phyloP scores from a whole-genome alignment of 257 asterid species.

The Solanum etuberosum region DNA sequence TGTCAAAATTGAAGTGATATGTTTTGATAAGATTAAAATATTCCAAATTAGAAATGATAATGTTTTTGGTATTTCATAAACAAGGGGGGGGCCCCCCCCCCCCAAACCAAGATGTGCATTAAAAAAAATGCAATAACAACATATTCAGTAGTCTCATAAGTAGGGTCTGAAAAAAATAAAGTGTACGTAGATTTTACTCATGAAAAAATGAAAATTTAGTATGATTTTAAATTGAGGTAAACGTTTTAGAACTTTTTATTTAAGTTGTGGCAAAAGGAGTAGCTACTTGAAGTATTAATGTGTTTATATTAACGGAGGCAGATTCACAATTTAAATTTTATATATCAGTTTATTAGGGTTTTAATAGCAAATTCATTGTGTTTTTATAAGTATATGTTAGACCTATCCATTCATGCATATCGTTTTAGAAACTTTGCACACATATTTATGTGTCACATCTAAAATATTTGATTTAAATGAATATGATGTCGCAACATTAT shows the following conservation, averaged over 20 bases:
- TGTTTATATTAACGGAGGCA: neutral
- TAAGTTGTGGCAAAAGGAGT: neutral
- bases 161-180: too few species aligned
- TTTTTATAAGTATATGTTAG: neutral
- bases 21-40: neutral
- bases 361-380: neutral
- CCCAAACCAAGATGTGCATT: neutral
- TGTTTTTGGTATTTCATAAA: neutral
- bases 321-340: neutral
- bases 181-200: too few species aligned
- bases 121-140: neutral
- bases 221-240: neutral
- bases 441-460: neutral
- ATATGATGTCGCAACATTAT: too few species aligned
- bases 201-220: neutral
- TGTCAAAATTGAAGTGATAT: constrained; percentile 1
- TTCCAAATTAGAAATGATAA: neutral
- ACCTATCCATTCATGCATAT: neutral
- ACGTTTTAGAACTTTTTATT: neutral
- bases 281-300: neutral
- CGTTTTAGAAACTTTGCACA: neutral
- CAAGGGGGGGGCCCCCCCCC: neutral
- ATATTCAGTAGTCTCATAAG: neutral
- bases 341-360: too few species aligned
- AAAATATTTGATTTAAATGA: too few species aligned